Evolutionary conservation across 257 asterid genomes (phyloP), one percentile per base, ranked within the genome.

Genomic region (Solanum ahanhuiri): DNA sequence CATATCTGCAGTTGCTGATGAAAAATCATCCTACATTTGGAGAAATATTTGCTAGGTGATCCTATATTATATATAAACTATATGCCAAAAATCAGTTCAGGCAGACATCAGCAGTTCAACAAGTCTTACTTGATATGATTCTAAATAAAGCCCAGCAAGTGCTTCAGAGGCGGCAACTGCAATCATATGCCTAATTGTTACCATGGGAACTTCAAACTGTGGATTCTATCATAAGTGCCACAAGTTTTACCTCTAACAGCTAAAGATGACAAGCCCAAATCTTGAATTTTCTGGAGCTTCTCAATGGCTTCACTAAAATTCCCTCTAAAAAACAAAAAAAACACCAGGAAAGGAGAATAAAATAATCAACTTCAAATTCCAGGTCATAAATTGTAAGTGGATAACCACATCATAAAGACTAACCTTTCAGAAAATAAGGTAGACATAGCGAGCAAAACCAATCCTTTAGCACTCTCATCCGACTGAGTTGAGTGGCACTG

Each of bases 81-180:
- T 18, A 60, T 35, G 28, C 82, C 81, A 87, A 43, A 34, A 34
- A 31, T 41, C 76, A 25, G 70, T 17, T 43, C 85, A 83, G 63
- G 34, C 14, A 57, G 34, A 5, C 12, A 73, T 82, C 54, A 7
- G 54, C 67, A n/a, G 76, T 28, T 67, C 64, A 79, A 35, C 66
- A 69, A 12, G 51, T 58, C 91, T 91, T 92, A 91, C 99, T 87
- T 87, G 89, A 85, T 91, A 91, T 54, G 83, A 86, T 91, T 95
- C 97, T 25, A 96, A 89, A 88, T 92, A 86, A 83, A 95, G 87
- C 81, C 99, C 99, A 39, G 88, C 95, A n/a, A 95, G 86, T 83
- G 99, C 98, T 93, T 96, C 99, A 2, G 93, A 85, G 83, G 98
- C 98, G 86, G 98, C 98, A 93, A 95, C 99, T 96, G 91, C 91